Evolutionary conservation across 179 eudicot species (phyloP).

Genomic region (Beta lomatogona): DNA sequence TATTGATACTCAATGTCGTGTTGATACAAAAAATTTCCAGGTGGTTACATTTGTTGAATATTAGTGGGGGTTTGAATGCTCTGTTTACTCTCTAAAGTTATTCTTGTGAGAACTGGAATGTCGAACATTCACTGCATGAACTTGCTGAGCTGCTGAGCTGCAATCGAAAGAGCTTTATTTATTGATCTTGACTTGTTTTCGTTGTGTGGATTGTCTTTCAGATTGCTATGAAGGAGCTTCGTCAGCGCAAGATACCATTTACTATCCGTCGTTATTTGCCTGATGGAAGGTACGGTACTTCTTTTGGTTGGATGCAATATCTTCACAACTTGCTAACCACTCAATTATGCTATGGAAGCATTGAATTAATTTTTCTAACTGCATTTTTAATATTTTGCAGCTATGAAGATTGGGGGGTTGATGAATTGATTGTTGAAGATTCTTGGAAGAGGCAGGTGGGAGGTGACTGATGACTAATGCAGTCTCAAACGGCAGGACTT

Average conservation of each 20-base stretch:
- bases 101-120: too few species aligned
- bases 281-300: slow-evolving; percentile 71
- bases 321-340: background rate
- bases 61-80: too few species aligned
- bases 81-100: too few species aligned
- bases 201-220: slow-evolving; percentile 18
- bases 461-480: slow-evolving; percentile 48
- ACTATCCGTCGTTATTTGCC: slow-evolving; percentile 96
- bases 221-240: slow-evolving; percentile 99
- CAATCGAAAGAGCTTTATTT: background rate
- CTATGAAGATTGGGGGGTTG: slow-evolving; percentile 97
- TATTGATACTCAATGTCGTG: background rate
- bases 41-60: too few species aligned
- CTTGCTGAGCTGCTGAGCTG: background rate
- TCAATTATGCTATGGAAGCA: background rate
- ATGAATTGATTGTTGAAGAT: slow-evolving; percentile 93
- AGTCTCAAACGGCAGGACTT: background rate
- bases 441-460: slow-evolving; percentile 99
- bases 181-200: background rate
- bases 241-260: slow-evolving; percentile 88
- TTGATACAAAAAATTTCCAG: too few species aligned
- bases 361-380: too few species aligned
- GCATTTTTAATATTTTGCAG: slow-evolving; percentile 30
- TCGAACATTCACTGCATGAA: too few species aligned
- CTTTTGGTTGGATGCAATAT: background rate